Percentiles rank a stretch among this genome's conserved stretches.
phyloP scores from a whole-genome alignment of 2,329 filamentous ascomycete genomes.

The Alternaria infectoria region DNA sequence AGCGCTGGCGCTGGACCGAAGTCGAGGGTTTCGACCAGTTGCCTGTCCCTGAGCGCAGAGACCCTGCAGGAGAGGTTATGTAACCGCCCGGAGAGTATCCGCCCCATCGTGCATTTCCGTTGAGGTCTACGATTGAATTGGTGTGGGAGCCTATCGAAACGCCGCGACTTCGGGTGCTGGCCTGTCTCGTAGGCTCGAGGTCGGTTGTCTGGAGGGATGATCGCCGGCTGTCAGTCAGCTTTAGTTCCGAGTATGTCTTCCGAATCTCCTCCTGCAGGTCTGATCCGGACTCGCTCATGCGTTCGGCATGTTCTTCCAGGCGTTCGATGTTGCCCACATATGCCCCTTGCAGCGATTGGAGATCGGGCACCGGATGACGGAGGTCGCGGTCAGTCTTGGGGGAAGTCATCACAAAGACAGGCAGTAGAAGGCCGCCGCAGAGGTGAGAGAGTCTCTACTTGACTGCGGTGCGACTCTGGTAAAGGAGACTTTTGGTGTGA shows the following conservation, averaged over 20 bases:
- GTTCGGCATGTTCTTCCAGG: constrained; percentile 77
- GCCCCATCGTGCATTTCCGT: constrained; percentile 69
- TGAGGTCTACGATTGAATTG: constrained; percentile 73
- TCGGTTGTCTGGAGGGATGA: constrained; percentile 58
- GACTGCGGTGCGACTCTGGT: constrained; percentile 2
- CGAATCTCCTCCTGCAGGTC: constrained; percentile 81
- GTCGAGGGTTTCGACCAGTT: constrained; percentile 47
- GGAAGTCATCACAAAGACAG: constrained; percentile 28
- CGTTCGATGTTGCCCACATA: constrained; percentile 72
- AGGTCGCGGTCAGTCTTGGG: constrained; percentile 31
- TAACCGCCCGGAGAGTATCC: constrained; percentile 73
- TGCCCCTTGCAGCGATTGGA: constrained; percentile 66
- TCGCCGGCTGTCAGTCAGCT: constrained; percentile 70
- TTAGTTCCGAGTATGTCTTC: constrained; percentile 73
- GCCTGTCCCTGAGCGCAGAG: constrained; percentile 57
- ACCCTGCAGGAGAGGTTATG: constrained; percentile 70
- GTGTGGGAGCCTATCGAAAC: constrained; percentile 52
- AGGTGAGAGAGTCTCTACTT: neutral
- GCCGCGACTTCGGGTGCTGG: constrained; percentile 47
- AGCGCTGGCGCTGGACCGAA: constrained; percentile 46
- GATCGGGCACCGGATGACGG: constrained; percentile 66
- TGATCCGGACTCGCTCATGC: constrained; percentile 72
- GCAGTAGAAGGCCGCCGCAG: constrained; percentile 26
- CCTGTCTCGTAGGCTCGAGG: constrained; percentile 27
- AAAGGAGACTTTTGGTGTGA: constrained; percentile 22